Base-by-base conservation (phyloP, 257 asterid genomes). In the Paraleonurus japonicus region DNA sequence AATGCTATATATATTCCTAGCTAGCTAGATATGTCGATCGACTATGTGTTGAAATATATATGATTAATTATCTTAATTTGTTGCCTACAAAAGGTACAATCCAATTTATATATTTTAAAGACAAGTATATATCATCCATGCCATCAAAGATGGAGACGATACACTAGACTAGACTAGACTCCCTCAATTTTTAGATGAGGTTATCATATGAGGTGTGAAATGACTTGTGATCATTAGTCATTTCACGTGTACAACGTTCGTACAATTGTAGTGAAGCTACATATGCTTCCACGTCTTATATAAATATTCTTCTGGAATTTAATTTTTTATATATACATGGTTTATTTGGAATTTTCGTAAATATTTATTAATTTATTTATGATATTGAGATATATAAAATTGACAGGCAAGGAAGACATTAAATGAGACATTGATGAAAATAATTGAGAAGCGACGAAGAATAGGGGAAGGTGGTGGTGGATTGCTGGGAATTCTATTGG, bases 361-460 rank as follows among this genome's bases (percentile, higher is more conserved):
- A 41, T 41, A 0, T 45, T 32, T 4, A 32, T 32, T 41, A 11
- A 41, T 41, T 41, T 35, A 7, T 35, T 35, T 8, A 35, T 9
- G 7, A 45, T 16, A 7, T 61, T 61, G 47, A 19, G 22, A 13
- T 4, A n/a, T n/a, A 27, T 15, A 7, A 30, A 13, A 2, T 37
- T 37, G 4, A 0, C 69, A 88, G 94, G 96, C 95, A 16, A 81
- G 95, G 85, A 81, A 77, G 69, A 51, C 54, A 10, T 63, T 90
- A 74, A 78, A 79, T 1, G 84, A 77, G 75, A 76, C 26, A 0
- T 51, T 88, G 76, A 79, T 32, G 80, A 75, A 70, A n/a, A 41
- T 90, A 69, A 84, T 88, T 7, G 70, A 76, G 79, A 80, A 75
- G 76, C 81, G 95, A 55, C 82, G 89, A 75, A 80, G 70, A 30